These are phyloP conservation scores for Fusarium goolgardi DNA, from an alignment of 2,329 filamentous ascomycete genomes.

Conservation along the genomic window DNA sequence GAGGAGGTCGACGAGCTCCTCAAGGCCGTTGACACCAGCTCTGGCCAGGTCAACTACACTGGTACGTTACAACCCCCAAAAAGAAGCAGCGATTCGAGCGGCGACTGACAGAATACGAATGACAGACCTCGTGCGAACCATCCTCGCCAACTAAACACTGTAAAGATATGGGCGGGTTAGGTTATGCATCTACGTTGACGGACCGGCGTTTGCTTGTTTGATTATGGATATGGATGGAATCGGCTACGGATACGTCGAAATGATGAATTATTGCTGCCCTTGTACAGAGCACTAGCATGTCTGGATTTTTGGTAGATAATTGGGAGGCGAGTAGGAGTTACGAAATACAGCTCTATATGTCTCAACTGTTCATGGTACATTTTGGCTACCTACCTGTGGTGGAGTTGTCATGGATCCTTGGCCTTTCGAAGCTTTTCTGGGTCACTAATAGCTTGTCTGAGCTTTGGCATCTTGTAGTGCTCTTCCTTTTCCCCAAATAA, in stretches of 20 bases:
- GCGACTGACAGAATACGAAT: constrained; percentile 5
- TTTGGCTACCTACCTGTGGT: constrained; percentile 1
- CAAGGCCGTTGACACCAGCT: constrained; percentile 96
- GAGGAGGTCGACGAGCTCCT: constrained; percentile 99
- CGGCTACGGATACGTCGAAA: constrained; percentile 40
- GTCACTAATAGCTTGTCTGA: neutral
- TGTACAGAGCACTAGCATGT: constrained; percentile 38
- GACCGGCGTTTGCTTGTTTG: constrained; percentile 50
- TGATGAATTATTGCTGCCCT: constrained; percentile 45
- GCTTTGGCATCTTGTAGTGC: too few relatives aligned
- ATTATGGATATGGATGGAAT: constrained; percentile 46
- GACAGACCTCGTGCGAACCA: constrained; percentile 83
- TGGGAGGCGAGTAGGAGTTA: constrained; percentile 37
- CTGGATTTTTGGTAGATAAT: constrained; percentile 48
- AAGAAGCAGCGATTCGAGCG: neutral
- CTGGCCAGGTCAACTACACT: constrained; percentile 97
- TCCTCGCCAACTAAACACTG: constrained; percentile 78
- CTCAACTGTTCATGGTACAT: constrained; percentile 17
- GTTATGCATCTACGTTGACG: constrained; percentile 51
- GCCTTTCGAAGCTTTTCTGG: neutral
- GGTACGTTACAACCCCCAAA: constrained; percentile 62
- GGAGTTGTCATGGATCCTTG: constrained; percentile 6
- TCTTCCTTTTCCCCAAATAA: neutral
- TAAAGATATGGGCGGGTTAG: constrained; percentile 35
- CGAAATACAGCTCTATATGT: constrained; percentile 39